Conservation (phyloP, 192 early-diverging fungal genomes). For the Coemansia sp. region DNA sequence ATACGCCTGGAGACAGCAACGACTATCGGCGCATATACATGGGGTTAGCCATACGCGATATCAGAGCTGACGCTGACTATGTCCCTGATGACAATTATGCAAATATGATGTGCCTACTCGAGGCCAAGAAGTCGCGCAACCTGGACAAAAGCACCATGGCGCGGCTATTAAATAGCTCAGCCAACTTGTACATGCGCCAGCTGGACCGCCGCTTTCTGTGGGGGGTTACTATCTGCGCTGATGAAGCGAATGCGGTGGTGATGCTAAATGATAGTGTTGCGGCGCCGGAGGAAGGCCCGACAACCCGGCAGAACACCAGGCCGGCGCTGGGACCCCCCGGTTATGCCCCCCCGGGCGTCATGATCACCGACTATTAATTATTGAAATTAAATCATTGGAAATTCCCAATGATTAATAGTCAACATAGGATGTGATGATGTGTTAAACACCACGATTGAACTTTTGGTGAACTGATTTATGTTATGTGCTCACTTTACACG, state of each 20-base stretch:
- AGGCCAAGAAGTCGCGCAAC: background rate
- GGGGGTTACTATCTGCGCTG: slow-evolving; percentile 4
- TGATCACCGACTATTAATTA: no score
- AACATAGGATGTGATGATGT: no score
- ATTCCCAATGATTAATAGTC: no score
- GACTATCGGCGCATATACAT: background rate
- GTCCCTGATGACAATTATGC: background rate
- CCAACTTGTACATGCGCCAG: slow-evolving; percentile 1
- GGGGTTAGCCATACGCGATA: background rate
- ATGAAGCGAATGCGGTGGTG: background rate
- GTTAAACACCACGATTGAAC: no score
- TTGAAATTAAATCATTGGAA: no score
- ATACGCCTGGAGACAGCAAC: background rate
- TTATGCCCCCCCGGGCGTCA: no score
- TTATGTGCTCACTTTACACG: no score
- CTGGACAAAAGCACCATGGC: background rate
- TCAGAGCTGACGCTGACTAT: background rate
- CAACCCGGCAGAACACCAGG: no score
- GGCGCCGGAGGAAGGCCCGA: no score
- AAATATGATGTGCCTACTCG: background rate
- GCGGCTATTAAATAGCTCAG: slow-evolving; percentile 1
- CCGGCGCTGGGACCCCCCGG: no score
- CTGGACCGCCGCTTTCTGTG: slow-evolving; percentile 15
- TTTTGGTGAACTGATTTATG: no score
- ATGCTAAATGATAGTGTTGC: no score